Evolutionary conservation across 2,329 filamentous ascomycete genomes (phyloP).

Genomic region (Fusarium oligoseptatum): DNA sequence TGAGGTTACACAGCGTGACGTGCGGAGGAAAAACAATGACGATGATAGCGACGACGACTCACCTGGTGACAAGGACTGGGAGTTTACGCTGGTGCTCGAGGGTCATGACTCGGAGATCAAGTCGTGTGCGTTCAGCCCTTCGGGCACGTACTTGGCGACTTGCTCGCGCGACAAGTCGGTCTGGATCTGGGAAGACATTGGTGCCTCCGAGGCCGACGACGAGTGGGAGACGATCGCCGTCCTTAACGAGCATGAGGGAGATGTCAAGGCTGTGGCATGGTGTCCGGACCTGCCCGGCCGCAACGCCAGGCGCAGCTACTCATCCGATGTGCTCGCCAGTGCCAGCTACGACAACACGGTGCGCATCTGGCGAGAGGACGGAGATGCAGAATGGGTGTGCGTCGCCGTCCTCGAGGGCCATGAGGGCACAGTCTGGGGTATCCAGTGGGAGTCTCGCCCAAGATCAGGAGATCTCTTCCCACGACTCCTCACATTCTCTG

Average conservation of each 20-base stretch:
- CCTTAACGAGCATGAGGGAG: constrained; percentile 91
- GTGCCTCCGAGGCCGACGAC: constrained; percentile 79
- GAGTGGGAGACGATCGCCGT: constrained; percentile 98
- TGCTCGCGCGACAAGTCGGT: constrained; percentile 94
- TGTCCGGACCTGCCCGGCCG: constrained; percentile 76
- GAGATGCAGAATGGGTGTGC: constrained; percentile 91
- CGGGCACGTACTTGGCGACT: constrained; percentile 85
- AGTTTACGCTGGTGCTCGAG: constrained; percentile 91
- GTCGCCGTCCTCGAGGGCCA: constrained; percentile 86
- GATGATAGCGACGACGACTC: constrained; percentile 53
- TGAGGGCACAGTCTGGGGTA: constrained; percentile 87
- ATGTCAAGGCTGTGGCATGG: constrained; percentile 96
- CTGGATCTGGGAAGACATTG: constrained; percentile 98
- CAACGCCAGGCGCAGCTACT: constrained; percentile 61
- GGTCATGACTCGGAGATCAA: constrained; percentile 97
- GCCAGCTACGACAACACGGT: constrained; percentile 96
- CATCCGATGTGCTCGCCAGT: constrained; percentile 82
- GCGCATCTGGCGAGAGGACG: constrained; percentile 88
- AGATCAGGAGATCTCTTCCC: constrained; percentile 60
- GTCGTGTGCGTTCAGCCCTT: constrained; percentile 79
- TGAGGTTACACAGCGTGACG: constrained; percentile 54
- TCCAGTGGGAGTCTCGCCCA: constrained; percentile 75
- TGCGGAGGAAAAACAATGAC: constrained; percentile 36
- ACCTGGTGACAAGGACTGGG: constrained; percentile 85
- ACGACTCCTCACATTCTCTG: constrained; percentile 84